Evolutionary conservation across 139 green algal species (phyloP).

Genomic region (Volvox africanus): DNA sequence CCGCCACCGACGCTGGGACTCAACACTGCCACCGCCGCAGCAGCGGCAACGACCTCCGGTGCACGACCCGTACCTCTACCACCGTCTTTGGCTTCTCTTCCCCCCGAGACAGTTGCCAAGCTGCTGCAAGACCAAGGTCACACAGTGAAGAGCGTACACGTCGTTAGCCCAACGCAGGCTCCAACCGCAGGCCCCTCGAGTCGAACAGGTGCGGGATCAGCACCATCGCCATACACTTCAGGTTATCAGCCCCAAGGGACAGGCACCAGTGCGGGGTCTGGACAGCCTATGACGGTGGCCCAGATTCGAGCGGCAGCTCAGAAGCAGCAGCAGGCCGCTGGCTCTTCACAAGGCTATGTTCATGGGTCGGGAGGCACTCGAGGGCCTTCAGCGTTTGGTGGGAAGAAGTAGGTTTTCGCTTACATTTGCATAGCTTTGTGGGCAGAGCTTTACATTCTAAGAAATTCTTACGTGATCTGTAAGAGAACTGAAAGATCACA

Average conservation of each 20-base stretch:
- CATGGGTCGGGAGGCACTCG: background rate
- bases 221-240: background rate
- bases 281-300: background rate
- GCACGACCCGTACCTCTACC: conserved; percentile 14
- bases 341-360: background rate
- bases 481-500: too few relatives aligned
- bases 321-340: background rate
- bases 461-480: too few relatives aligned
- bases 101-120: conserved; percentile 20
- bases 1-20: background rate
- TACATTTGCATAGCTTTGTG: too few relatives aligned
- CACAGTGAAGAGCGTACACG: background rate
- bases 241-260: background rate
- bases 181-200: background rate
- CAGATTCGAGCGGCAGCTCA: conserved; percentile 10
- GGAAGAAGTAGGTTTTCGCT: background rate
- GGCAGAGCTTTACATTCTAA: too few relatives aligned
- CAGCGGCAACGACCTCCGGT: background rate
- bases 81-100: background rate
- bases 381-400: background rate
- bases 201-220: too few relatives aligned
- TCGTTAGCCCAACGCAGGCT: background rate
- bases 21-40: background rate
- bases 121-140: conserved; percentile 23
- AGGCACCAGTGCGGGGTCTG: background rate